phyloP scores from a whole-genome alignment of 2,329 filamentous ascomycete genomes.

The Colletotrichum liriopes region DNA sequence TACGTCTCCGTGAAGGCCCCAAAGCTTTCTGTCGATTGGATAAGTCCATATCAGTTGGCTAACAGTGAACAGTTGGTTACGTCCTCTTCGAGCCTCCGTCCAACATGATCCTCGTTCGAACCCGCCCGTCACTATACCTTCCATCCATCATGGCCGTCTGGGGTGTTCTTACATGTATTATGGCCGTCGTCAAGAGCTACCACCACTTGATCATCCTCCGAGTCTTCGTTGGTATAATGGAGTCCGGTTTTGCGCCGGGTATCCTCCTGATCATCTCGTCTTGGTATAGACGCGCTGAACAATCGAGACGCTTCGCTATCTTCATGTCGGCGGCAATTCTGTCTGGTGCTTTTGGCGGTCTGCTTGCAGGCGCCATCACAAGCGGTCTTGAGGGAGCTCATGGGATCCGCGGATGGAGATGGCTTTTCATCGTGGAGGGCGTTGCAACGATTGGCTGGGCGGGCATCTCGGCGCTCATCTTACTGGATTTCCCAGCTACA shows the following conservation, averaged over 20 bases:
- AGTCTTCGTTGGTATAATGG: conserved; percentile 68
- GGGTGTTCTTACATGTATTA: conserved; percentile 47
- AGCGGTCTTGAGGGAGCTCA: conserved; percentile 69
- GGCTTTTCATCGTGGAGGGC: conserved; percentile 76
- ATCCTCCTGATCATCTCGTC: conserved; percentile 75
- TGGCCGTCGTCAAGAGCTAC: conserved; percentile 46
- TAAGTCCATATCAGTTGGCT: background rate
- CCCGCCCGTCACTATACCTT: conserved; percentile 27
- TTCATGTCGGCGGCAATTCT: conserved; percentile 82
- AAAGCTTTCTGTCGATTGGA: background rate
- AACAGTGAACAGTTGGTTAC: conserved; percentile 43
- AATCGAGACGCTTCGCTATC: conserved; percentile 63
- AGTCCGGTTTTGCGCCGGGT: conserved; percentile 73
- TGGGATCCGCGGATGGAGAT: conserved; percentile 62
- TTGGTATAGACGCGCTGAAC: conserved; percentile 69
- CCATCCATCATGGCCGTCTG: conserved; percentile 39
- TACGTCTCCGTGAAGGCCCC: background rate
- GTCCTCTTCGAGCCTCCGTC: conserved; percentile 50
- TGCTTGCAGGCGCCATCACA: conserved; percentile 73
- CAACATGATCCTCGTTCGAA: conserved; percentile 39
- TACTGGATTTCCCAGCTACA: conserved; percentile 78
- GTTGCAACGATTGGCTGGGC: conserved; percentile 76
- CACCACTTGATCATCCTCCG: conserved; percentile 51
- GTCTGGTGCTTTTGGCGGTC: conserved; percentile 76
- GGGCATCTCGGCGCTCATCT: conserved; percentile 74